Evolutionary conservation across 495 filamentous ascomycete species (phyloP).

Genomic region (Beverwykella pulmonaria): DNA sequence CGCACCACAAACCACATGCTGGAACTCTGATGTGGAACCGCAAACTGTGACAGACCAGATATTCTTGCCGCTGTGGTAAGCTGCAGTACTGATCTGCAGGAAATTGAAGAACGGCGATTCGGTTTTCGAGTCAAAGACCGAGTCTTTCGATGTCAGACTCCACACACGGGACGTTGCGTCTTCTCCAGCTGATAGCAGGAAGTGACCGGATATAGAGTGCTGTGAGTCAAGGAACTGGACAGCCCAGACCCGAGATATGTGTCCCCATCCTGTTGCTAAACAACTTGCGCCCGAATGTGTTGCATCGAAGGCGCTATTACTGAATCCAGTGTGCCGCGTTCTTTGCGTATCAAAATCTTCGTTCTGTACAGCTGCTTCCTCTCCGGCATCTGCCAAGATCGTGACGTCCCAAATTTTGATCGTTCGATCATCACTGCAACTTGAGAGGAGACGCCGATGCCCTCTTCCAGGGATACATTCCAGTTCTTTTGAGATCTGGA

Average conservation of each 20-base stretch:
- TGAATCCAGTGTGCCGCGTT: slow-evolving; percentile 29
- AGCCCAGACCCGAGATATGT: slow-evolving; percentile 87
- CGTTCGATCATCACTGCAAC: slow-evolving; percentile 94
- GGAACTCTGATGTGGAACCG: slow-evolving; percentile 33
- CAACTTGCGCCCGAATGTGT: slow-evolving; percentile 46
- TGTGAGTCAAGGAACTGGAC: slow-evolving; percentile 61
- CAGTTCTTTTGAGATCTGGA: slow-evolving; percentile 71
- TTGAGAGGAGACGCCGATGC: slow-evolving; percentile 67
- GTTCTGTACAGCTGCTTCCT: slow-evolving; percentile 29
- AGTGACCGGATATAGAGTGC: slow-evolving; percentile 30
- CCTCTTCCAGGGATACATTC: slow-evolving; percentile 40
- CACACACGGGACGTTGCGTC: slow-evolving; percentile 74
- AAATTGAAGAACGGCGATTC: slow-evolving; percentile 45
- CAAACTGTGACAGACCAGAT: slow-evolving; percentile 75
- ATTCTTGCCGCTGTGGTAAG: slow-evolving; percentile 81
- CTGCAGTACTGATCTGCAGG: slow-evolving; percentile 54
- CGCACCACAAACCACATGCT: slow-evolving; percentile 76
- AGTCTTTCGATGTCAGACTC: slow-evolving; percentile 51
- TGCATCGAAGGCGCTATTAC: slow-evolving; percentile 14
- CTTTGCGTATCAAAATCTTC: slow-evolving; percentile 49
- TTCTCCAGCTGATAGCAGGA: slow-evolving; percentile 67
- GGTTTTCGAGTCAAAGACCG: background rate
- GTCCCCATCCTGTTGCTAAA: slow-evolving; percentile 75
- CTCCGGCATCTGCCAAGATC: slow-evolving; percentile 43
- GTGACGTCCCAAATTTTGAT: slow-evolving; percentile 87